phyloP scores from a whole-genome alignment of 1,284 basidiomycete species.

The Puccinia hordei region DNA sequence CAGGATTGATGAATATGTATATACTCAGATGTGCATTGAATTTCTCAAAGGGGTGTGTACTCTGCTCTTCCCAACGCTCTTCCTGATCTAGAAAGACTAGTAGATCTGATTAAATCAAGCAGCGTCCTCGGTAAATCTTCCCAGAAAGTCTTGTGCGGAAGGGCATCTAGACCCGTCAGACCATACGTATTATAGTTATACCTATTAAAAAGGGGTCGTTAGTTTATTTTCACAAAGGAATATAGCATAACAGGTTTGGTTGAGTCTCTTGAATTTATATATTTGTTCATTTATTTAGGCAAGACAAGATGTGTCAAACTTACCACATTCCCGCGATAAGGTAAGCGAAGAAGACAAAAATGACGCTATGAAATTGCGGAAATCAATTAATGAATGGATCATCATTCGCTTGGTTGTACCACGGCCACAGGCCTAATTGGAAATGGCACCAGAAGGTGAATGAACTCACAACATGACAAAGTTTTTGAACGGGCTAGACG shows the following conservation, averaged over 20 bases:
- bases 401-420: not conserved
- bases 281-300: not conserved
- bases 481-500: not conserved
- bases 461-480: not conserved
- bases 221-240: not conserved
- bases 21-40: not conserved
- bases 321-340: not conserved
- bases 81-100: not conserved
- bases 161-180: not conserved
- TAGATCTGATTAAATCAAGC: not conserved
- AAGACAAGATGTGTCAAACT: not conserved
- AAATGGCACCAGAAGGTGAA: not conserved
- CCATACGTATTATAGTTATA: constrained; percentile 13
- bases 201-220: not conserved
- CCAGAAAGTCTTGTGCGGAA: constrained; percentile 13
- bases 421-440: not conserved
- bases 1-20: not conserved
- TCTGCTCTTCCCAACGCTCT: not conserved
- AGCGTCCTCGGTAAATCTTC: not conserved
- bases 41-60: not conserved
- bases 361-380: not conserved
- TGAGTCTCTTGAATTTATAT: not conserved
- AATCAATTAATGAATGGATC: not conserved
- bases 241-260: not conserved
- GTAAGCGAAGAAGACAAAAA: not conserved